These are phyloP conservation scores for Typha latifolia DNA, from an alignment of 176 grass and related monocot species.

Conservation along the genomic window DNA sequence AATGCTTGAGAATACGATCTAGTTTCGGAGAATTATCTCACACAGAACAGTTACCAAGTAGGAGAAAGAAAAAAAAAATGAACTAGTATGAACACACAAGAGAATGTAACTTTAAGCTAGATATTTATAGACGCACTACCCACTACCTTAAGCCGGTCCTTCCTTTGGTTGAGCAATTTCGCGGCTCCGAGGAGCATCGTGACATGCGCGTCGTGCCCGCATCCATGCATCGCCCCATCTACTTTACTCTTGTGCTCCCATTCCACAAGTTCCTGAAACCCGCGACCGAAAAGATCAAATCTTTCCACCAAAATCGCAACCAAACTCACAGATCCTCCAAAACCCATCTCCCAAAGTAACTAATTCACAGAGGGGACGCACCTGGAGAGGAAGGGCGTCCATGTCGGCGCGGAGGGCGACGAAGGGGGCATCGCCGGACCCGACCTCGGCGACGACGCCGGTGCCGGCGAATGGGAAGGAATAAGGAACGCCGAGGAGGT, in stretches of 20 bases:
- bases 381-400: conserved; percentile 84
- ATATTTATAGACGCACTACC: neutral
- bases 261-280: conserved; percentile 61
- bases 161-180: conserved; percentile 73
- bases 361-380: conserved; percentile 4
- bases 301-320: conserved; percentile 3
- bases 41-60: no score
- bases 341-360: neutral
- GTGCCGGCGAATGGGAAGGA: conserved; percentile 48
- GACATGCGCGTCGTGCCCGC: conserved; percentile 79
- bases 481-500: conserved; percentile 36
- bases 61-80: no score
- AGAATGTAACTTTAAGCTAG: no score
- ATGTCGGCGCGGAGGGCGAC: conserved; percentile 90
- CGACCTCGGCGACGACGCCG: conserved; percentile 60
- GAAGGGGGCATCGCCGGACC: conserved; percentile 55
- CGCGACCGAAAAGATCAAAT: neutral
- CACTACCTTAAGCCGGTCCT: conserved; percentile 50
- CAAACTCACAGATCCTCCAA: conserved; percentile 1
- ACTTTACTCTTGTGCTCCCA: conserved; percentile 91
- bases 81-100: no score
- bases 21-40: no score
- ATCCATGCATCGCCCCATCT: conserved; percentile 86
- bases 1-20: no score
- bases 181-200: conserved; percentile 87